These are phyloP conservation scores for Pittosporum tobira DNA, from an alignment of 129 eudicot species.

Conservation along the genomic window DNA sequence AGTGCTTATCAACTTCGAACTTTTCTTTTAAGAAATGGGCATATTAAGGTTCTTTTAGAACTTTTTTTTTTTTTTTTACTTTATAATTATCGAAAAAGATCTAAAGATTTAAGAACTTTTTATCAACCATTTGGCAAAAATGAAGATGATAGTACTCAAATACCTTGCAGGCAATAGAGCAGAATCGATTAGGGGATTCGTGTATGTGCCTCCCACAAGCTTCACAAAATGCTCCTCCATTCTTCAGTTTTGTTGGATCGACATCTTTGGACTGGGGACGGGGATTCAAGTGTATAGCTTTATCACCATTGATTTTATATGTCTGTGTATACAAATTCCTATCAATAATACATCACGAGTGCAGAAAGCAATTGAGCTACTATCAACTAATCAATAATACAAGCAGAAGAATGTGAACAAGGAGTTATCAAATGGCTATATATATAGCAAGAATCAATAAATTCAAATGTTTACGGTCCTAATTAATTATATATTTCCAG, in stretches of 20 bases:
- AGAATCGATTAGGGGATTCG: conserved; percentile 58
- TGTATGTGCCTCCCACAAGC: conserved; percentile 74
- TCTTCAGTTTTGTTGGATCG: conserved; percentile 33
- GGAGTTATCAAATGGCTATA: too few relatives aligned
- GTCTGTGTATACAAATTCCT: conserved; percentile 24
- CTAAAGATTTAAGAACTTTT: too few relatives aligned
- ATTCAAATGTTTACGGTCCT: neutral
- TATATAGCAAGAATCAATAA: neutral
- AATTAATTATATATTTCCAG: too few relatives aligned
- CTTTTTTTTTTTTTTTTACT: too few relatives aligned
- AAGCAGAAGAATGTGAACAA: neutral
- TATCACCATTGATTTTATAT: conserved; percentile 69
- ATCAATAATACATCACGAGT: conserved; percentile 5
- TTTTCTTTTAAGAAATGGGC: too few relatives aligned
- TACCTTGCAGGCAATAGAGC: conserved; percentile 79
- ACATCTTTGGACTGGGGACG: conserved; percentile 48
- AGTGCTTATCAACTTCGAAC: neutral
- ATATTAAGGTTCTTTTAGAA: neutral
- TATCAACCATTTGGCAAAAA: neutral
- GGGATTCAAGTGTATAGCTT: conserved; percentile 68
- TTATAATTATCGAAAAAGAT: too few relatives aligned
- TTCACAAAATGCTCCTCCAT: conserved; percentile 47
- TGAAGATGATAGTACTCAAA: neutral
- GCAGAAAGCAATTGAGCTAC: neutral
- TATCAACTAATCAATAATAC: neutral